These are phyloP conservation scores for Metschnikowia colocasiae DNA, from an alignment of 805 yeast species.

Conservation along the genomic window DNA sequence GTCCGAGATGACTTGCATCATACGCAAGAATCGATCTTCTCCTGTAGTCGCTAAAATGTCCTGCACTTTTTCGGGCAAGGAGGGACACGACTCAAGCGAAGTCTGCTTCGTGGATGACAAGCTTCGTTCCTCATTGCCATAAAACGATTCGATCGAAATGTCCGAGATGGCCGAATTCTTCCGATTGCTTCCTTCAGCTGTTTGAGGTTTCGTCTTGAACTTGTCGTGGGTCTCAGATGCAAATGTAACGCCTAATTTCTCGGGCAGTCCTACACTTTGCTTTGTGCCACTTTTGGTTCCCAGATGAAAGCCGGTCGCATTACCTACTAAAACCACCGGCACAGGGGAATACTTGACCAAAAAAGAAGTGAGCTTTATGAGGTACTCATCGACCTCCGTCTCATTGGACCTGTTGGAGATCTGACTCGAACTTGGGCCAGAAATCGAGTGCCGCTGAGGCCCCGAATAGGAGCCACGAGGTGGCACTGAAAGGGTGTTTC, in stretches of 20 bases:
- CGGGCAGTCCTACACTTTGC: neutral
- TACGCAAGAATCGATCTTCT: slow-evolving; percentile 20
- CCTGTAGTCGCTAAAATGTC: slow-evolving; percentile 4
- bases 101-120: slow-evolving; percentile 5
- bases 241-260: slow-evolving; percentile 13
- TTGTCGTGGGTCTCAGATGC: neutral
- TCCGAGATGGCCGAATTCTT: slow-evolving; percentile 15
- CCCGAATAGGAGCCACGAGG: slow-evolving; percentile 5
- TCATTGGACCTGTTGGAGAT: slow-evolving; percentile 4
- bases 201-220: slow-evolving; percentile 3
- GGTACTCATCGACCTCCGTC: slow-evolving; percentile 22
- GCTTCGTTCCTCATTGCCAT: slow-evolving; percentile 9
- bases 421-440: neutral
- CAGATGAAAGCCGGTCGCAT: slow-evolving; percentile 19
- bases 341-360: slow-evolving; percentile 37
- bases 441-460: slow-evolving; percentile 8
- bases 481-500: neutral
- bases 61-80: slow-evolving; percentile 4
- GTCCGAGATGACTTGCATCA: slow-evolving; percentile 26
- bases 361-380: slow-evolving; percentile 37
- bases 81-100: neutral
- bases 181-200: slow-evolving; percentile 5
- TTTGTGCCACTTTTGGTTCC: neutral
- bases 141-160: slow-evolving; percentile 18
- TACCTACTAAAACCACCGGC: slow-evolving; percentile 39